Conservation (phyloP, 2,329 filamentous ascomycete species). For the Ceratocystis eucalypticola region DNA sequence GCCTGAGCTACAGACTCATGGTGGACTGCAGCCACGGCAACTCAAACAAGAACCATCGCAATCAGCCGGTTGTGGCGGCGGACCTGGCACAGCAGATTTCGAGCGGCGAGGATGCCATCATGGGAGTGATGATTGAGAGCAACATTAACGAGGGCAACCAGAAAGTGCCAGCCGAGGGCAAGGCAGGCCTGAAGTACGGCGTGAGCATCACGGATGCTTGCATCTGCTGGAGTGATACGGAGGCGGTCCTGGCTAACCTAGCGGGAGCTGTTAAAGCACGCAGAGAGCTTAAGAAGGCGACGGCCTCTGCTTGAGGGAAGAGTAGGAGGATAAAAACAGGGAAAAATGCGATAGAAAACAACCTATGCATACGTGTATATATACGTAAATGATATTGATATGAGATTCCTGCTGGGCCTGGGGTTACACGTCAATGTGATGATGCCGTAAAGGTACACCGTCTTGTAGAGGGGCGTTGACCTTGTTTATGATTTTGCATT, state of each 20-base stretch:
- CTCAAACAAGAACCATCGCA: constrained; percentile 89
- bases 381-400: background rate
- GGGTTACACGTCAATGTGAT: background rate
- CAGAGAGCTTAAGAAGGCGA: constrained; percentile 32
- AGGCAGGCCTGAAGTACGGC: constrained; percentile 74
- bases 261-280: constrained; percentile 68
- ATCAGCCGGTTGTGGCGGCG: constrained; percentile 86
- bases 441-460: background rate
- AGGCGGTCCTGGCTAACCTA: constrained; percentile 60
- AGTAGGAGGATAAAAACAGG: background rate
- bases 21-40: constrained; percentile 97
- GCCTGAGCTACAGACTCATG: constrained; percentile 69
- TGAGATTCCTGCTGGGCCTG: too few relatives aligned
- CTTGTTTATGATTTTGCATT: too few relatives aligned
- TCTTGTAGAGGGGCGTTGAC: background rate
- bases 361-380: background rate
- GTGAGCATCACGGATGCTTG: constrained; percentile 97
- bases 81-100: constrained; percentile 72
- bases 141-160: constrained; percentile 91
- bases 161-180: constrained; percentile 80
- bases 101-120: constrained; percentile 70
- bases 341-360: constrained; percentile 20
- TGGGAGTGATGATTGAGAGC: constrained; percentile 98
- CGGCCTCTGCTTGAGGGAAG: constrained; percentile 5
- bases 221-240: constrained; percentile 87